A percentile compares a stretch with the other conserved stretches of the same genome.
These are phyloP conservation scores for Alternaria viburni DNA, from an alignment of 2,329 filamentous ascomycete species.

Conservation along the genomic window DNA sequence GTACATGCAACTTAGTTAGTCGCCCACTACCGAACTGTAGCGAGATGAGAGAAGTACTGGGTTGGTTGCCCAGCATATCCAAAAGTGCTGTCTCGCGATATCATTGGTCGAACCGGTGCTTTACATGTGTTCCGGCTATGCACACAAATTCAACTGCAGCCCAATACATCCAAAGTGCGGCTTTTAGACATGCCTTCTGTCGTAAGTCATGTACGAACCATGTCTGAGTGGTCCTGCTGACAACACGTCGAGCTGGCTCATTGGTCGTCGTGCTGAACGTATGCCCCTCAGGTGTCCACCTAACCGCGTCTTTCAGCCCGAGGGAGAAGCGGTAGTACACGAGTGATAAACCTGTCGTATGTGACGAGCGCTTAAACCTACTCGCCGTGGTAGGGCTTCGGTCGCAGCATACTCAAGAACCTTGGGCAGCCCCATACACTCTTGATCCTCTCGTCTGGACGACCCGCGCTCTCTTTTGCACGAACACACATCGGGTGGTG, in stretches of 20 bases:
- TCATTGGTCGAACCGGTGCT: constrained; percentile 41
- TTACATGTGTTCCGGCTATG: constrained; percentile 43
- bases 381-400: constrained; percentile 28
- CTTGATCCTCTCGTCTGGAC: constrained; percentile 15
- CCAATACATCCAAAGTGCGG: constrained; percentile 38
- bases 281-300: constrained; percentile 20
- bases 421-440: constrained; percentile 26
- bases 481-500: neutral
- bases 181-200: constrained; percentile 21
- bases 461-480: neutral
- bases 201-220: constrained; percentile 26
- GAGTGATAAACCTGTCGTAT: constrained; percentile 30
- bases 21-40: constrained; percentile 22
- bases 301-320: constrained; percentile 27
- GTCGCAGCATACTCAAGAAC: constrained; percentile 32
- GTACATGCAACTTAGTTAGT: constrained; percentile 24
- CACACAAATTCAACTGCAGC: constrained; percentile 37
- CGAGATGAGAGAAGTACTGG: constrained; percentile 29
- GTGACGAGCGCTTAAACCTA: constrained; percentile 43
- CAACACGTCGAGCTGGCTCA: constrained; percentile 29
- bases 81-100: constrained; percentile 25
- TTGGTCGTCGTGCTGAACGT: constrained; percentile 30
- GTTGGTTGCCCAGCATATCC: constrained; percentile 24
- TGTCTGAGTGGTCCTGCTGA: constrained; percentile 24
- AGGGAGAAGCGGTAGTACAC: constrained; percentile 37